A percentile compares a stretch with the other conserved stretches of the same genome.
phyloP scores from a whole-genome alignment of 139 green algal genomes.

The Coccomyxa sp. region DNA sequence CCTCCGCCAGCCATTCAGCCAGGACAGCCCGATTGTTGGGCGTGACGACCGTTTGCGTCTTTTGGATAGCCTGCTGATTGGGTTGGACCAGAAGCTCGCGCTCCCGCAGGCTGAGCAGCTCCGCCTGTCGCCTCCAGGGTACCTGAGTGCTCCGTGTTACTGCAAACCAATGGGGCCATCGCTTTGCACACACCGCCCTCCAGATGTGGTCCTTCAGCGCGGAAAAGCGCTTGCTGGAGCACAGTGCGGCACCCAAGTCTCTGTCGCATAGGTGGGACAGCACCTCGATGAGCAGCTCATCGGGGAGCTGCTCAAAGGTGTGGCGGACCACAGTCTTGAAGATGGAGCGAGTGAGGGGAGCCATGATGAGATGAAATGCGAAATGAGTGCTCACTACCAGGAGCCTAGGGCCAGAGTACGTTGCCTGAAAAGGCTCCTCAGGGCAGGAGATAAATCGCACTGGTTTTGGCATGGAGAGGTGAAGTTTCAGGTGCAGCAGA shows the following conservation, averaged over 20 bases:
- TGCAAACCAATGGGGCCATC: conserved; percentile 36
- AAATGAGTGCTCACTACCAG: too few species aligned
- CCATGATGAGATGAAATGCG: too few species aligned
- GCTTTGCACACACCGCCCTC: conserved; percentile 27
- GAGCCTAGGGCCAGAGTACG: too few species aligned
- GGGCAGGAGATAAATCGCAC: too few species aligned
- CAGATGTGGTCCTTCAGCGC: conserved; percentile 18
- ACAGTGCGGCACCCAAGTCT: conserved; percentile 33
- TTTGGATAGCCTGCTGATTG: conserved; percentile 15
- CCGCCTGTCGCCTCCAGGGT: conserved; percentile 42
- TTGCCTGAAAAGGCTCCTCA: too few species aligned
- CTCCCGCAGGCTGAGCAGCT: conserved; percentile 41
- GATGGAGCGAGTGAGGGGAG: background rate
- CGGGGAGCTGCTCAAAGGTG: conserved; percentile 5
- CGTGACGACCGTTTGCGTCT: conserved; percentile 30
- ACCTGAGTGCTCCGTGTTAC: conserved; percentile 6
- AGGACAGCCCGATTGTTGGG: conserved; percentile 36
- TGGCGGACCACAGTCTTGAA: background rate
- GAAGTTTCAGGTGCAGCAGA: too few species aligned
- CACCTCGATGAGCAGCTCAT: conserved; percentile 36
- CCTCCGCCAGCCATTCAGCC: conserved; percentile 52
- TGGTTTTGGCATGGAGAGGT: too few species aligned
- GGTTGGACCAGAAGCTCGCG: conserved; percentile 20
- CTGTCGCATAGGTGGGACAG: conserved; percentile 20
- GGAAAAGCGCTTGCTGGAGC: conserved; percentile 17